Conservation (phyloP, 2,329 filamentous ascomycete genomes). For the Cadophora malorum region DNA sequence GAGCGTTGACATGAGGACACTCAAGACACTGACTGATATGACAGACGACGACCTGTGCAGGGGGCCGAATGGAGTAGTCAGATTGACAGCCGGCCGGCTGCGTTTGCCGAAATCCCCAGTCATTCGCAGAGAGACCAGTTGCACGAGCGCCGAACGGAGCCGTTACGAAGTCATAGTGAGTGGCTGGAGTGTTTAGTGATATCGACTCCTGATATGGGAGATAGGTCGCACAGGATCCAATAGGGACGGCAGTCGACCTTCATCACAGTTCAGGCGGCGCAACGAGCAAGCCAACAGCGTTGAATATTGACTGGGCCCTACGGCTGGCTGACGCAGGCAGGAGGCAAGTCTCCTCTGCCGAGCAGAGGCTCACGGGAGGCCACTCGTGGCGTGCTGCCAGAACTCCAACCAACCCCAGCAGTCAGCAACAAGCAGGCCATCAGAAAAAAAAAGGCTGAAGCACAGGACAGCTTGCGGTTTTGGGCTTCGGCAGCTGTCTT, state of each 20-base stretch:
- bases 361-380: constrained; percentile 22
- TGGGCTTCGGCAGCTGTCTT: constrained; percentile 7
- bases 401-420: constrained; percentile 2
- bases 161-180: constrained; percentile 11
- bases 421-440: not conserved
- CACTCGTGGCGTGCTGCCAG: constrained; percentile 4
- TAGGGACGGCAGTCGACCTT: constrained; percentile 34
- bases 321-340: constrained; percentile 21
- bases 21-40: not conserved
- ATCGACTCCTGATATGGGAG: not conserved
- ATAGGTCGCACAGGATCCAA: constrained; percentile 17
- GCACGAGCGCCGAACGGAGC: constrained; percentile 25
- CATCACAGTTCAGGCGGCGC: constrained; percentile 24
- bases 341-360: constrained; percentile 21
- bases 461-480: constrained; percentile 9
- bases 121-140: constrained; percentile 14
- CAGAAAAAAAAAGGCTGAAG: not conserved
- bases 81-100: constrained; percentile 27
- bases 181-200: not conserved
- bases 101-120: constrained; percentile 26
- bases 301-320: constrained; percentile 12
- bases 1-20: not conserved
- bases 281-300: constrained; percentile 15
- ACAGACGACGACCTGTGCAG: constrained; percentile 1
- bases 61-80: constrained; percentile 14